A percentile compares a stretch with the other conserved stretches of the same genome.
Conservation (phyloP, 768 basidiomycete genomes). For the Lactarius indigo region DNA sequence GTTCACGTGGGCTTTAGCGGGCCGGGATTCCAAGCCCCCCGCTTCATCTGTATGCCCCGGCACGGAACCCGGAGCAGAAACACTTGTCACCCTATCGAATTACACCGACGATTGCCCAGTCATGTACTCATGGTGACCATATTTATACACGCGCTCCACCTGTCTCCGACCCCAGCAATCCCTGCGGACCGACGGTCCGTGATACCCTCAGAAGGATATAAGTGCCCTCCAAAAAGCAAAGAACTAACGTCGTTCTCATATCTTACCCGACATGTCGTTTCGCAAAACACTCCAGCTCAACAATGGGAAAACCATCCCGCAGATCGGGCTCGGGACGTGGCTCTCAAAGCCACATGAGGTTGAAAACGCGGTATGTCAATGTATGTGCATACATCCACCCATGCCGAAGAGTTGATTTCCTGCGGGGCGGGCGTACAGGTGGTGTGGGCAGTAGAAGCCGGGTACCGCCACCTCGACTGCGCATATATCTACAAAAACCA, state of each 20-base stretch:
- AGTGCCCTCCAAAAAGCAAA: not conserved
- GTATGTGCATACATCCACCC: not conserved
- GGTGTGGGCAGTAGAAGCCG: conserved; percentile 66
- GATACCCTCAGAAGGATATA: not conserved
- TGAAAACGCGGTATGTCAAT: conserved; percentile 53
- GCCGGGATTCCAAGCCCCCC: not conserved
- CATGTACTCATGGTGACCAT: too few relatives aligned
- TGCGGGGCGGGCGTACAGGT: conserved; percentile 43
- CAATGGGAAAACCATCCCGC: conserved; percentile 56
- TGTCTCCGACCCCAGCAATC: not conserved
- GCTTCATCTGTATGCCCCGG: not conserved
- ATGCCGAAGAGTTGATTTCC: not conserved
- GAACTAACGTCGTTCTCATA: not conserved
- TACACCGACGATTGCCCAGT: not conserved
- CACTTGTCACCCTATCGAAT: not conserved
- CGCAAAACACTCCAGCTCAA: conserved; percentile 39
- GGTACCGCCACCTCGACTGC: conserved; percentile 83
- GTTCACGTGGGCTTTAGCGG: not conserved
- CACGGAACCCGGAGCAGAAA: not conserved
- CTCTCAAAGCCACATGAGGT: conserved; percentile 72
- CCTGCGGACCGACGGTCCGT: not conserved
- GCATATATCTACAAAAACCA: conserved; percentile 81
- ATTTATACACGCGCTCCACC: too few relatives aligned
- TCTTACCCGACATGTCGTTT: conserved; percentile 39
- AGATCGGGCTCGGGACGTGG: conserved; percentile 85